Evolutionary conservation across 2,329 filamentous ascomycete species (phyloP).

Genomic region (Plectosphaerella sp.): DNA sequence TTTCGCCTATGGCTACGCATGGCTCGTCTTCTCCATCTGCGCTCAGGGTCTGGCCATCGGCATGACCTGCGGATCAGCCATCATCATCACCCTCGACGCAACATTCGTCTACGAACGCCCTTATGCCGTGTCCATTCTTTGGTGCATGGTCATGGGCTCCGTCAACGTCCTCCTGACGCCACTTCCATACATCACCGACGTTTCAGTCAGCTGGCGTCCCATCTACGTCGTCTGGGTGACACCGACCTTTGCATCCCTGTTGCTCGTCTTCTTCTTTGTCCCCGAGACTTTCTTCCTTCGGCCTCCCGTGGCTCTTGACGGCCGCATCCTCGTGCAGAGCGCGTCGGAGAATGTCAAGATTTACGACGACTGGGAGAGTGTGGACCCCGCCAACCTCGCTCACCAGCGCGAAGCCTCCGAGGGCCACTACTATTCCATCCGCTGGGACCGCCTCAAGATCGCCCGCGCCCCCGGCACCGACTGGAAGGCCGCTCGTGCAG

Average conservation of each 20-base stretch:
- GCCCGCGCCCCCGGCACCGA: conserved; percentile 7
- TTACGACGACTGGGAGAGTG: conserved; percentile 24
- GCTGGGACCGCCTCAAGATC: conserved; percentile 5
- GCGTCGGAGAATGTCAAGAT: conserved; percentile 31
- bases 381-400: conserved; percentile 8
- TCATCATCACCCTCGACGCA: conserved; percentile 30
- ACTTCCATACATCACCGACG: conserved; percentile 20
- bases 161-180: conserved; percentile 18
- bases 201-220: conserved; percentile 22
- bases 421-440: neutral
- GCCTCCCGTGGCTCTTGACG: conserved; percentile 33
- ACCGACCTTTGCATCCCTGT: conserved; percentile 16
- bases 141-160: conserved; percentile 20
- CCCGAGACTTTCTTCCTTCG: conserved; percentile 36
- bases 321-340: conserved; percentile 30
- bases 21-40: conserved; percentile 18
- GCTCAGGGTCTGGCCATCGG: conserved; percentile 24
- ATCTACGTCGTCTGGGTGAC: conserved; percentile 26
- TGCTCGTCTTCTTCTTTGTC: conserved; percentile 23
- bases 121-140: conserved; percentile 24
- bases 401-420: neutral
- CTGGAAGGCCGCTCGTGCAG: conserved; percentile 10
- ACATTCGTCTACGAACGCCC: conserved; percentile 33
- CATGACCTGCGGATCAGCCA: conserved; percentile 21
- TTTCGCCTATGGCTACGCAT: conserved; percentile 20